Evolutionary conservation across 2,329 filamentous ascomycete genomes (phyloP), one percentile per base, ranked within the genome.

Genomic region (Trichophyton equinum): DNA sequence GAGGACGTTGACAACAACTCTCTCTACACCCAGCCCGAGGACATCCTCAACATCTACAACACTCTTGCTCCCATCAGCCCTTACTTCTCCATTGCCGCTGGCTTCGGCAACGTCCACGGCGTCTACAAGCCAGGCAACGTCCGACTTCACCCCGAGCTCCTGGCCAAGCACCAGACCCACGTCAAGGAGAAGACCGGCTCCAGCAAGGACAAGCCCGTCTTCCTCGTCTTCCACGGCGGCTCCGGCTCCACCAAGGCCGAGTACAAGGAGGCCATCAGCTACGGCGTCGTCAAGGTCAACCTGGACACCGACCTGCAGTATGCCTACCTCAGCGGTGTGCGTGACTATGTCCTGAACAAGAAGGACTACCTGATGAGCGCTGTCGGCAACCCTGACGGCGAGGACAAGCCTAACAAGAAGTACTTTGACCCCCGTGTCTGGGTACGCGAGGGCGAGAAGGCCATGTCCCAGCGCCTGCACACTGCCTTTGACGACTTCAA

Each of bases 351-450:
- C 74, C 77, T 90, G 72, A 88, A 85, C 76, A 96, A 96, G 84
- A 91, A 95, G 80, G 92, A 96, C 70, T 99, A 97, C 82, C 79
- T 99, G 69, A 79, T 83, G 79, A 85, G 82, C 63, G 83, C 89
- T 72, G 87, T 99, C 68, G 94, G 94, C 71, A 99, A 97, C 84
- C 92, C 92, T 67, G 91, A 97, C 58, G 91, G 92, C 64, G 86
- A 85, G 20, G 89, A 96, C 80, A 97, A 97, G 87, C 92, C 94
- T 73, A 99, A 99, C 86, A 99, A 99, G 89, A 97, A 96, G 81
- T 86, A 81, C 80, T 91, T 88, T 70, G 85, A 88, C 79, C 90
- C 91, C 69, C 86, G 91, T 78, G 90, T 96, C 73, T 96, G 91
- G 92, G 89, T 96, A 65, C 88, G 91, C 63, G 76, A 78, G 81